Conservation (phyloP, 345 rosid species). For the Linum lewisii region DNA sequence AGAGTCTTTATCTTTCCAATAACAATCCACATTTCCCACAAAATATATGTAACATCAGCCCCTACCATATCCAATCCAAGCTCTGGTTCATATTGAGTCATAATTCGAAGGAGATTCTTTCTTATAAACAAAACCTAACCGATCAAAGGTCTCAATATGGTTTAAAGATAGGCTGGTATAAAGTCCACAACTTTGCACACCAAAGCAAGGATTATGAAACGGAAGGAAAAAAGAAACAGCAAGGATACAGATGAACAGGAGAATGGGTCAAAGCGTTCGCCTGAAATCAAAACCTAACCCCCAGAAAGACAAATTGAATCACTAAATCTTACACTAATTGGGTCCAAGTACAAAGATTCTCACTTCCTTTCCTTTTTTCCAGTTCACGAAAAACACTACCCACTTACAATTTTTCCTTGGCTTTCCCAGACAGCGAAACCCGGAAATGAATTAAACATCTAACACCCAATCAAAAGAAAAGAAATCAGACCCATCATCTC, state of each 20-base stretch:
- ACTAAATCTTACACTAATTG: neutral
- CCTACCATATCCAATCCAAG: neutral
- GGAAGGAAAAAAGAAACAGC: too few relatives aligned
- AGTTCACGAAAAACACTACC: neutral
- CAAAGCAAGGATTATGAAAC: neutral
- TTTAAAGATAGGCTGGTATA: neutral
- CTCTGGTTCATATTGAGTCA: neutral
- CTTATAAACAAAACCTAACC: neutral
- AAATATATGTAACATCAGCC: neutral
- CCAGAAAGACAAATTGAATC: neutral
- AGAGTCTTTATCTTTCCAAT: too few relatives aligned
- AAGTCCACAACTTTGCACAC: neutral
- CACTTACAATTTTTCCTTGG: neutral
- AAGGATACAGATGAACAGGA: too few relatives aligned
- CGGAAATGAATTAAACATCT: neutral
- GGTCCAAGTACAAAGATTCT: neutral
- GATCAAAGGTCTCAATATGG: neutral
- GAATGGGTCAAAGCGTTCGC: neutral
- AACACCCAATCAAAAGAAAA: neutral
- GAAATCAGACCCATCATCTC: neutral
- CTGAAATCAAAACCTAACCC: neutral
- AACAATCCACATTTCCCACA: neutral
- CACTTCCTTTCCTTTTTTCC: neutral
- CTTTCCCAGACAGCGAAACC: neutral
- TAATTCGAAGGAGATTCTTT: neutral